Evolutionary conservation across 2,329 filamentous ascomycete genomes (phyloP).

Genomic region (Aspergillus ruber): DNA sequence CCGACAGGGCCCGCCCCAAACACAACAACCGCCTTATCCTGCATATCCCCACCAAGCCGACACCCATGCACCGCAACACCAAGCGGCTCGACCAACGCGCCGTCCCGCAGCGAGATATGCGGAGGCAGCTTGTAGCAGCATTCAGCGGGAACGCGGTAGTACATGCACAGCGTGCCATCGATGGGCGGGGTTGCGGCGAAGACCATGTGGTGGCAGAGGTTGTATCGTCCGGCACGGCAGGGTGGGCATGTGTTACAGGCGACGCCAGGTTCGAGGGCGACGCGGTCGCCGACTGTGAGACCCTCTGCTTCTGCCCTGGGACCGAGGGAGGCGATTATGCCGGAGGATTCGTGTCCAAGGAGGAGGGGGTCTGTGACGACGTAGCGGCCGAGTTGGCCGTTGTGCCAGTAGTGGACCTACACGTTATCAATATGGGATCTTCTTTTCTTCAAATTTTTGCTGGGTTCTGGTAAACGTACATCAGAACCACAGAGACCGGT

Average conservation of each 20-base stretch:
- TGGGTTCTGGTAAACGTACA: conserved; percentile 38
- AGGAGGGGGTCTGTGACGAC: conserved; percentile 30
- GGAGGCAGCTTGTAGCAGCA: conserved; percentile 79
- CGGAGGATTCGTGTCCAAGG: conserved; percentile 63
- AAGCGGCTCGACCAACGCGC: conserved; percentile 78
- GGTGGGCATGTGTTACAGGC: conserved; percentile 63
- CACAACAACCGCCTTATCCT: conserved; percentile 69
- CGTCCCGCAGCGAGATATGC: conserved; percentile 60
- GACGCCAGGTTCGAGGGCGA: conserved; percentile 67
- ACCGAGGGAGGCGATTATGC: conserved; percentile 55
- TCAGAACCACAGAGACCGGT: conserved; percentile 82
- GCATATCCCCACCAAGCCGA: conserved; percentile 61
- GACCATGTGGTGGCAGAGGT: conserved; percentile 74
- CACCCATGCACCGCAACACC: conserved; percentile 77
- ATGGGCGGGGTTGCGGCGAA: conserved; percentile 87
- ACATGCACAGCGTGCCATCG: conserved; percentile 77
- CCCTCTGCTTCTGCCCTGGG: conserved; percentile 48
- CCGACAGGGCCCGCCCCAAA: conserved; percentile 83
- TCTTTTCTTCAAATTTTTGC: neutral
- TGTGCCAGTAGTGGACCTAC: conserved; percentile 36
- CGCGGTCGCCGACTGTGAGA: conserved; percentile 58
- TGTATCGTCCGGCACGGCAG: conserved; percentile 76
- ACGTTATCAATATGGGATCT: neutral
- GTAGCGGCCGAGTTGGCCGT: conserved; percentile 32
- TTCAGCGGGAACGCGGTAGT: conserved; percentile 72